Conservation (phyloP, 1,284 basidiomycete species). For the Trichosporon inkin region DNA sequence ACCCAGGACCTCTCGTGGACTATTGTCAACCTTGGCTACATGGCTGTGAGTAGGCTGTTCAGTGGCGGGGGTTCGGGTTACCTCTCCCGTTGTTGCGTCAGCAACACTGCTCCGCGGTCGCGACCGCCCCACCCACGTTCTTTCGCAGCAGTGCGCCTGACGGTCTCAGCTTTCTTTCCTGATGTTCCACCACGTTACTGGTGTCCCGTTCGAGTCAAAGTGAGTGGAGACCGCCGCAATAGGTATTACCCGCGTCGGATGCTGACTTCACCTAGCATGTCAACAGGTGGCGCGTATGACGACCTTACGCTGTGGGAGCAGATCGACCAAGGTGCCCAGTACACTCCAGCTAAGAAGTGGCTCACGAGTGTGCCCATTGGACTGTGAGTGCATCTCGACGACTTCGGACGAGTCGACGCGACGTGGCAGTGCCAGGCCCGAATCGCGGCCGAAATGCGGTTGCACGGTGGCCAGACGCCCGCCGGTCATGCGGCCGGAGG, state of each 20-base stretch:
- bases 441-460: neutral
- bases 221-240: slow-evolving; percentile 27
- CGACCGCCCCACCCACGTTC: neutral
- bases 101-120: neutral
- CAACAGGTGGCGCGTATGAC: slow-evolving; percentile 87
- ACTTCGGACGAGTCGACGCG: neutral
- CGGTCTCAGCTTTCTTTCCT: slow-evolving; percentile 77
- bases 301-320: slow-evolving; percentile 98
- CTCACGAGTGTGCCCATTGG: slow-evolving; percentile 84
- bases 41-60: slow-evolving; percentile 63
- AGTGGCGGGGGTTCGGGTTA: neutral
- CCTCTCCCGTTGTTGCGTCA: slow-evolving; percentile 13
- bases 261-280: slow-evolving; percentile 32
- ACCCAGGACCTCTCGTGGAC: slow-evolving; percentile 94
- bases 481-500: too few relatives aligned
- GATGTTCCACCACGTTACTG: slow-evolving; percentile 98
- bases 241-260: neutral
- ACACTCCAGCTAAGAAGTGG: slow-evolving; percentile 99
- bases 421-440: neutral
- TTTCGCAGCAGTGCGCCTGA: neutral
- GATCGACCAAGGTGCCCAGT: slow-evolving; percentile 97
- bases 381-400: slow-evolving; percentile 61
- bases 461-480: neutral
- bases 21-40: slow-evolving; percentile 85
- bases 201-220: slow-evolving; percentile 84